Conservation (phyloP, 495 filamentous ascomycete species). For the Podospora pseudopauciseta region DNA sequence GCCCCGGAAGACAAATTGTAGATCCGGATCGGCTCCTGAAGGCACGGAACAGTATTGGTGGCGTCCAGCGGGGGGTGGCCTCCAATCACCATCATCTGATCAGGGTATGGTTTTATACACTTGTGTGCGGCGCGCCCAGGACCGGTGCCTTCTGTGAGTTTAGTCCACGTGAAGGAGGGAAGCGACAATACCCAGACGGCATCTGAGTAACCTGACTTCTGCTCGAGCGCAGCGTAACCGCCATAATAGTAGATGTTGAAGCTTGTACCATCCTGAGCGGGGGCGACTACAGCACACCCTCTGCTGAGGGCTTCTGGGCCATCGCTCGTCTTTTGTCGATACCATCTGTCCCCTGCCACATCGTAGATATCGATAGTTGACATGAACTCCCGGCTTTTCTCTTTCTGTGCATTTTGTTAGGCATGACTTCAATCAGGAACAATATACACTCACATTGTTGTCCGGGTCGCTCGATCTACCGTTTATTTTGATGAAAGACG, state of each 20-base stretch:
- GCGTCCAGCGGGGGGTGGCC: slow-evolving; percentile 39
- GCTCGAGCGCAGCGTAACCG: slow-evolving; percentile 54
- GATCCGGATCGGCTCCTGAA: slow-evolving; percentile 55
- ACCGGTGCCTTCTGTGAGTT: slow-evolving; percentile 47
- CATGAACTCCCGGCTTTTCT: slow-evolving; percentile 59
- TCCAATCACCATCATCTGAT: slow-evolving; percentile 71
- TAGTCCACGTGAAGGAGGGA: slow-evolving; percentile 74
- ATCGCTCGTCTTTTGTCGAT: slow-evolving; percentile 57
- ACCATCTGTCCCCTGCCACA: slow-evolving; percentile 54
- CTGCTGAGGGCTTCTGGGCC: slow-evolving; percentile 57
- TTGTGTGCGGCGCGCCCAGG: slow-evolving; percentile 59
- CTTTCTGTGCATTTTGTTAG: slow-evolving; percentile 31
- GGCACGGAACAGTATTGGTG: slow-evolving; percentile 33
- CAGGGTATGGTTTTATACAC: slow-evolving; percentile 65
- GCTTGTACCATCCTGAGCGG: slow-evolving; percentile 57
- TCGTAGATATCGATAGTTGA: slow-evolving; percentile 66
- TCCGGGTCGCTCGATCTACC: slow-evolving; percentile 35
- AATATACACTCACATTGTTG: slow-evolving; percentile 40
- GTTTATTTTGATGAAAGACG: slow-evolving; percentile 33
- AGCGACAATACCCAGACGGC: slow-evolving; percentile 72
- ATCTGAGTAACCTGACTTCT: slow-evolving; percentile 43
- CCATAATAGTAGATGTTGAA: slow-evolving; percentile 77
- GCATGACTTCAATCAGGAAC: not conserved
- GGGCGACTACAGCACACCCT: slow-evolving; percentile 64
- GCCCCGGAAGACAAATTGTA: slow-evolving; percentile 59